Evolutionary conservation across 257 asterid genomes (phyloP), one percentile per base, ranked within the genome.

Genomic region (Solanum rostratum): DNA sequence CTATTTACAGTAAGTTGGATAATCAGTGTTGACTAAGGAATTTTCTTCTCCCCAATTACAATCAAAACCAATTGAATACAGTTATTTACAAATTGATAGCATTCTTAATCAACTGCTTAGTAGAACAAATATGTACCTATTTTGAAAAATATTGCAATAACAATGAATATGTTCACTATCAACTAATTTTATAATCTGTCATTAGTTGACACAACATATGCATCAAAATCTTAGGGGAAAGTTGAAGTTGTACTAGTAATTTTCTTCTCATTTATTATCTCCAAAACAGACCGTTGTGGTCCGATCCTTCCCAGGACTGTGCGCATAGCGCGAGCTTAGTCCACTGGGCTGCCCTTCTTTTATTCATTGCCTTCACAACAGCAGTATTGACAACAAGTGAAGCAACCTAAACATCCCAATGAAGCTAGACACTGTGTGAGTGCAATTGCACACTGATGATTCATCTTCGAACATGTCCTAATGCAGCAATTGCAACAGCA

Each of bases 401-500:
- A 91, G 86, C 99, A 96, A 53, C 98, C 94, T 78, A 96, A 84
- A 82, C 97, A 95, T 3, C 98, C 97, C 85, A 93, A 70, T 49
- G 92, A 91, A 19, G 94, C 91, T 37, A 88, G 92, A 55, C 94
- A 76, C 90, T 96, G 99, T 16, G 97, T 86, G 80, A 95, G 79
- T 18, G 43, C 93, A 24, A 93, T 59, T 10, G 91, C 96, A 45
- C 97, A 93, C 76, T 95, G 98, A 52, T 95, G 97, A 27, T 93
- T 93, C 86, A 95, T 65, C 87, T 54, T 68, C 13, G 98, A 95
- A 76, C 97, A 96, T 0, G 85, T 62, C 12, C 86, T 87, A 65
- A 96, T 89, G 68, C 97, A 93, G 93, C 99, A 93, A 94, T 91
- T 86, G 91, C 99, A 78, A 29, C 65, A 91, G 68, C 99, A 95